Conservation (phyloP, 2,329 filamentous ascomycete genomes). For the Daldinia sp. region DNA sequence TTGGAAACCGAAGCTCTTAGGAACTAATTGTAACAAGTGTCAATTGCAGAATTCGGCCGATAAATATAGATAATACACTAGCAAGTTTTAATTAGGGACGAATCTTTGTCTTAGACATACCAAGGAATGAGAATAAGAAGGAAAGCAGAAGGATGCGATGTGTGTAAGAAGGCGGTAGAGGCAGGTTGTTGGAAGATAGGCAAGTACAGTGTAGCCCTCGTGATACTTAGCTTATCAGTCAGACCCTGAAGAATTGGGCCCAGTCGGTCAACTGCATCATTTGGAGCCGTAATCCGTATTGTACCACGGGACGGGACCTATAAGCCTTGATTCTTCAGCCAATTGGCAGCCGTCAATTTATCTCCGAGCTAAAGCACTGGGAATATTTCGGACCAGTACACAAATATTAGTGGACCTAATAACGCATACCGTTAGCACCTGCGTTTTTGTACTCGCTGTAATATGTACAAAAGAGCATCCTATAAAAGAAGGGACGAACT, state of each 20-base stretch:
- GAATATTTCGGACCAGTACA: slow-evolving; percentile 18
- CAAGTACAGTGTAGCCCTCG: slow-evolving; percentile 21
- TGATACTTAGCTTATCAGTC: slow-evolving; percentile 37
- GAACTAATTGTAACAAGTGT: slow-evolving; percentile 19
- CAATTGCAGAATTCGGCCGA: slow-evolving; percentile 15
- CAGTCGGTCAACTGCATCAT: slow-evolving; percentile 42
- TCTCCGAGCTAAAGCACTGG: slow-evolving; percentile 18
- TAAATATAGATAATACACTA: slow-evolving; percentile 1
- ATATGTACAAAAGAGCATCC: not conserved
- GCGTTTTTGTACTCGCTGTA: not conserved
- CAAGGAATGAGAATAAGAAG: slow-evolving; percentile 20
- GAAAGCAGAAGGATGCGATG: slow-evolving; percentile 3
- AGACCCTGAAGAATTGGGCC: slow-evolving; percentile 34
- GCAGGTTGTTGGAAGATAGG: not conserved
- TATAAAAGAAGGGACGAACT: not conserved
- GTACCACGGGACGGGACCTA: slow-evolving; percentile 27
- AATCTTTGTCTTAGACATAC: slow-evolving; percentile 20
- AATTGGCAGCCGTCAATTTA: slow-evolving; percentile 36
- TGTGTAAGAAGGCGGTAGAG: slow-evolving; percentile 13
- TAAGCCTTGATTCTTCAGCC: slow-evolving; percentile 22
- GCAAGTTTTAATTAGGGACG: not conserved
- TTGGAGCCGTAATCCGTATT: slow-evolving; percentile 8
- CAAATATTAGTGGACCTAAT: slow-evolving; percentile 5
- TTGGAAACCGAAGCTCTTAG: slow-evolving; percentile 22
- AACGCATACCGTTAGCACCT: slow-evolving; percentile 1